phyloP scores from a whole-genome alignment of 257 asterid genomes.

The Lavandula angustifolia region DNA sequence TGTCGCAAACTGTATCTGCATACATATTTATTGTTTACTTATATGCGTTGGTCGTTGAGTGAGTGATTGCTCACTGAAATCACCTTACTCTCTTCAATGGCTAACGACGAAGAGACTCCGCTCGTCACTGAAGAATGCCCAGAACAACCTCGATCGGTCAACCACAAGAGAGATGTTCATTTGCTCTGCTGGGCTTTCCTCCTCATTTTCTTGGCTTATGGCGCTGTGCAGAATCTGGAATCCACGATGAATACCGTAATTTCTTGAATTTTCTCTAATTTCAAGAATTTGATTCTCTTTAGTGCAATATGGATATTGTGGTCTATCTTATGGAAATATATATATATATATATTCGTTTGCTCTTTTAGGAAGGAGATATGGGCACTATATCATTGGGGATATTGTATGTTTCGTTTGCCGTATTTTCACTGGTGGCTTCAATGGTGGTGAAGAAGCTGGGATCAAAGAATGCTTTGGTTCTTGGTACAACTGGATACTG shows the following conservation, averaged over 20 bases:
- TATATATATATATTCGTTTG: not conserved
- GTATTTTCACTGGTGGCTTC: constrained; percentile 77
- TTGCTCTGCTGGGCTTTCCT: constrained; percentile 79
- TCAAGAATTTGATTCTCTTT: not conserved
- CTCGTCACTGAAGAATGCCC: constrained; percentile 41
- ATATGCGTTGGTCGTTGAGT: constrained; percentile 5
- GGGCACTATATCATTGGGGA: constrained; percentile 87
- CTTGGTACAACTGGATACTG: constrained; percentile 92
- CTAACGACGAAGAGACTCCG: constrained; percentile 64
- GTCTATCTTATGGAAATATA: not conserved
- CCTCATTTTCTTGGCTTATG: constrained; percentile 84
- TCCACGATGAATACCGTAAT: constrained; percentile 84
- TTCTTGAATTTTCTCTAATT: not conserved
- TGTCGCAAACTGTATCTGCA: not conserved
- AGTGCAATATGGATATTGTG: no score
- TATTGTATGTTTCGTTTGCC: constrained; percentile 81
- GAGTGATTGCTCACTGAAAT: constrained; percentile 22
- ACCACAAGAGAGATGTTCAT: constrained; percentile 71
- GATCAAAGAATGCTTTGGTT: constrained; percentile 76
- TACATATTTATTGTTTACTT: constrained; percentile 9
- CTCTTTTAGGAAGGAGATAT: constrained; percentile 76
- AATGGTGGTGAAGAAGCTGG: constrained; percentile 76
- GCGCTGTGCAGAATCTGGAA: constrained; percentile 96
- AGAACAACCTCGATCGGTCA: constrained; percentile 37
- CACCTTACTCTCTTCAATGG: constrained; percentile 49